Evolutionary conservation across 139 green algal genomes (phyloP), one percentile per base, ranked within the genome.

Genomic region (Picocystis salinarum): DNA sequence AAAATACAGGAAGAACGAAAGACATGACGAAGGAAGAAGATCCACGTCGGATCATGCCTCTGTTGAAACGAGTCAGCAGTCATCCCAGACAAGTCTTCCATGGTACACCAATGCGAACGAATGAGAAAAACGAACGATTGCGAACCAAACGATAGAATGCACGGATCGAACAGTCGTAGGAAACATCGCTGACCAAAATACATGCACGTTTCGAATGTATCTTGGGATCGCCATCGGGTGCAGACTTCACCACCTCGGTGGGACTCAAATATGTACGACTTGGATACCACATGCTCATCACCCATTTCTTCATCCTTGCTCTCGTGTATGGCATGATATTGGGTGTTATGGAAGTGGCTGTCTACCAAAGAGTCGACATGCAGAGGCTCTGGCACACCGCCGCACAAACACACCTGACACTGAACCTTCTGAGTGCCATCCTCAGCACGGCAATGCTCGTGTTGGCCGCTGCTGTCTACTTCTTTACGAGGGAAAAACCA

Each of bases 211-310:
- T n/a, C n/a, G n/a, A n/a, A n/a, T n/a, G n/a, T n/a, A n/a, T n/a
- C n/a, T n/a, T n/a, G n/a, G n/a, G n/a, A n/a, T n/a, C n/a, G n/a
- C n/a, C n/a, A n/a, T n/a, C n/a, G n/a, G n/a, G n/a, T n/a, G n/a
- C 36, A 20, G 36, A 44, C 36, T 44, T 44, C 10, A 20, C 20
- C 9, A 20, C 36, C 20, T 19, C 24, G 15, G 45, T 93, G 3
- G 76, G 66, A 0, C 45, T 93, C 1, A 92, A 91, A 34, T 86
- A 95, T 53, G 83, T 94, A 34, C 84, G 79, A 44, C 67, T 77
- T 7, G 83, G 83, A 24, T 85, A 92, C 39, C 68, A 75, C 22
- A 28, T 83, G 11, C 36, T 91, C 6, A 70, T 69, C 24, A 60
- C 51, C 6, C 68, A 85, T 45, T 51, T 30, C 29, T 33, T 80